Evolutionary conservation across 2,329 filamentous ascomycete genomes (phyloP), one percentile per base, ranked within the genome.

Genomic region (Tolypocladium album): DNA sequence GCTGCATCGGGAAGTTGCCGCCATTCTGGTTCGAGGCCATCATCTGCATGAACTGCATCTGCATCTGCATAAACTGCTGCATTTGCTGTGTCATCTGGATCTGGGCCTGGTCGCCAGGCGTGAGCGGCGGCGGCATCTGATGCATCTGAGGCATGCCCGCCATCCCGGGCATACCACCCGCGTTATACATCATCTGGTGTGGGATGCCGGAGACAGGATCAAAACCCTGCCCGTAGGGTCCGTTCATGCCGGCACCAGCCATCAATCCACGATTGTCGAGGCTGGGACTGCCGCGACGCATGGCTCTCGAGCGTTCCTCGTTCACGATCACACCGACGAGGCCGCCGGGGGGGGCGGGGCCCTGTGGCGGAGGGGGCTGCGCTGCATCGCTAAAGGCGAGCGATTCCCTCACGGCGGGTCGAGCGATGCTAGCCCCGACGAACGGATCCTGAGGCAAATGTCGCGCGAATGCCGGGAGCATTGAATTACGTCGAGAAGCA

Each of bases 41-140:
- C 84, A 91, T 88, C 68, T 92, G 88, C 88, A 95, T 93, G 75
- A 92, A 92, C 70, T 95, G 89, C 88, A 95, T 92, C 71, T 96
- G 91, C 87, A 94, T 91, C 70, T 92, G 88, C 88, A 93, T 92
- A 75, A 93, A 92, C 67, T 90, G 87, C 60, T 84, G 82, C 89
- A 93, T 92, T 69, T 92, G 88, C 68, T 91, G 88, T 8, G 84
- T 88, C 81, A 94, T 88, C 65, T 92, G 87, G 50, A 92, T 81
- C 67, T 93, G 89, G 36, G 87, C 86, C 70, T 89, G 88, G 63
- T 91, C 88, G 27, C 82, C 83, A 2, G 85, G 77, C 20, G 82
- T 82, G 53, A 87, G 70, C 71, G 70, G 75, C 63, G 74, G 74
- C 27, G 74, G 76, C 76, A 80, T 79, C 62, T 80, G 78, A 13